Base-by-base conservation (phyloP, 345 rosid genomes). In the Balakata baccata region DNA sequence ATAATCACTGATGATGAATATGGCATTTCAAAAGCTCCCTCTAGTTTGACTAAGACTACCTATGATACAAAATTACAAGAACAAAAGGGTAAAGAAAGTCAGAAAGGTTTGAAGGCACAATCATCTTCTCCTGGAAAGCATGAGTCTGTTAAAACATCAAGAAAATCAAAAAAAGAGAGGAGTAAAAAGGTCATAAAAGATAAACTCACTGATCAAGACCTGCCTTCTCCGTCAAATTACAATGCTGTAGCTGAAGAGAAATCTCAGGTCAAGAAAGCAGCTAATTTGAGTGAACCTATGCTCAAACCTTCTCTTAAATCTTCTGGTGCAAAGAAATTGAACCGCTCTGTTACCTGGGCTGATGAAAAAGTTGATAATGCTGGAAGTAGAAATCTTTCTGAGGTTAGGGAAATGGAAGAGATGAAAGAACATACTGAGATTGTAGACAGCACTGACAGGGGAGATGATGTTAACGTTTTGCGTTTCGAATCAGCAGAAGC, bases 281-380 rank as follows among this genome's bases (percentile, higher is more conserved):
- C 75, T 68, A 72, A 74, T 63, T 79, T 76, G 60, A 75, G 81
- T 78, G 85, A 74, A 77, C 52, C 73, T 18, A 57, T 79, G 65
- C 85, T 78, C 68, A 91, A 85, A 77, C 81, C 98, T 51, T 88
- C 91, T 70, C 94, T 95, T 72, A 88, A 86, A 86, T 75, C 80
- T 64, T 74, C 88, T 49, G 82, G 82, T 58, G 71, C 88, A 41
- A 87, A 86, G 82, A 89, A 84, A 79, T 75, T 77, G 20, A 71
- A 57, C 47, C 87, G 71, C 49, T 84, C 89, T 46, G 98, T 95
- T 73, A 90, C 90, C n/a, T 94, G 98, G 97, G 97, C 96, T 59
- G 98, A 92, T 85, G 86, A 87, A 80, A 84, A 85, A 74, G 78
- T 41, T 63, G 79, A 61, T 66, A 70, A 72, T 68, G 76, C 76